Evolutionary conservation across 1,139 yeast genomes (phyloP).

Genomic region (Groenewaldozyma sp.): DNA sequence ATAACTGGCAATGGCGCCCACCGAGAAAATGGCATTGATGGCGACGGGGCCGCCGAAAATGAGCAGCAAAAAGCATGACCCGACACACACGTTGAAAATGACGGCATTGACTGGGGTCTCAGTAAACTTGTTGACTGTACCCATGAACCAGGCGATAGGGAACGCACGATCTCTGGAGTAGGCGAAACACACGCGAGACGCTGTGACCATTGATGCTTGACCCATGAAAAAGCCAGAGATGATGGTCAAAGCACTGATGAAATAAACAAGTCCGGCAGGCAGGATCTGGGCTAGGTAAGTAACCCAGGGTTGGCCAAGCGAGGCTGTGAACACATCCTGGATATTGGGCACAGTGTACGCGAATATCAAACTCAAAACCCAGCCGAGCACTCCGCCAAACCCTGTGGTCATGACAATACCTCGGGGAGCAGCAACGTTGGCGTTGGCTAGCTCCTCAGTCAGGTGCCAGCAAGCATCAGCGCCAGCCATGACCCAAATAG

Average conservation of each 20-base stretch:
- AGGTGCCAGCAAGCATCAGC: slow-evolving; percentile 67
- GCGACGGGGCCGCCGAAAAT: slow-evolving; percentile 60
- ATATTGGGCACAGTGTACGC: slow-evolving; percentile 53
- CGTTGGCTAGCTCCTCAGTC: slow-evolving; percentile 63
- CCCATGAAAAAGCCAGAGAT: slow-evolving; percentile 58
- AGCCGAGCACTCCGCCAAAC: slow-evolving; percentile 53
- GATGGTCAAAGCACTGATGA: slow-evolving; percentile 50
- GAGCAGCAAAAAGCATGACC: slow-evolving; percentile 45
- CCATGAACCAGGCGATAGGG: slow-evolving; percentile 46
- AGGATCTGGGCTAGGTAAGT: slow-evolving; percentile 46
- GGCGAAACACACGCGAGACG: slow-evolving; percentile 58
- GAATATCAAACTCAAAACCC: slow-evolving; percentile 52
- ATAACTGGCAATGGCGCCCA: slow-evolving; percentile 65
- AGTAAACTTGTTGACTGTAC: slow-evolving; percentile 41
- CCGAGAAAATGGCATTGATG: slow-evolving; percentile 63
- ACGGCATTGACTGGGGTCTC: slow-evolving; percentile 63
- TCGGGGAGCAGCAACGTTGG: slow-evolving; percentile 50
- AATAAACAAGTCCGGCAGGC: slow-evolving; percentile 37
- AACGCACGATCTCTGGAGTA: slow-evolving; percentile 61
- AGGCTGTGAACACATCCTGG: slow-evolving; percentile 39
- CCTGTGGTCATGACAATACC: slow-evolving; percentile 55
- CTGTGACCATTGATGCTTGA: slow-evolving; percentile 55
- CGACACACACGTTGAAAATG: slow-evolving; percentile 48
- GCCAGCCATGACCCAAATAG: slow-evolving; percentile 68
- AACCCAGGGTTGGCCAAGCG: slow-evolving; percentile 59